Conservation (phyloP, 495 filamentous ascomycete genomes). For the Xylaria venustula region DNA sequence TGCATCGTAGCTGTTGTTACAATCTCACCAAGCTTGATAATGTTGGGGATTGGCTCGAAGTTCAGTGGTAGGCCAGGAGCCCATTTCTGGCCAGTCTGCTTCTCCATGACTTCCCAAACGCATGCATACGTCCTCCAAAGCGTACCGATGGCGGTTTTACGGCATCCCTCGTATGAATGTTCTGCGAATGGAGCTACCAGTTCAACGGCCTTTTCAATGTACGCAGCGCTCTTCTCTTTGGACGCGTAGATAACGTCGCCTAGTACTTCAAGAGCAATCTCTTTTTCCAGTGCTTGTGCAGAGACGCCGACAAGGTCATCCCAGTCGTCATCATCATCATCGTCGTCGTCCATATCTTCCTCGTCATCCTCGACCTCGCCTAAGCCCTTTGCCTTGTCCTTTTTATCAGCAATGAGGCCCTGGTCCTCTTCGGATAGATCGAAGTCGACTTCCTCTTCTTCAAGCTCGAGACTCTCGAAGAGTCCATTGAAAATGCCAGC, state of each 20-base stretch:
- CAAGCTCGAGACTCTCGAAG: slow-evolving; percentile 80
- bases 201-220: slow-evolving; percentile 88
- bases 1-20: slow-evolving; percentile 80
- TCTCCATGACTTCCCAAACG: slow-evolving; percentile 82
- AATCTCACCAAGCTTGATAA: slow-evolving; percentile 84
- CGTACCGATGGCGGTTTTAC: slow-evolving; percentile 85
- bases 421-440: slow-evolving; percentile 73
- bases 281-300: slow-evolving; percentile 90
- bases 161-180: slow-evolving; percentile 89
- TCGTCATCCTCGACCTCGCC: slow-evolving; percentile 60
- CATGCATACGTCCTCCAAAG: slow-evolving; percentile 92
- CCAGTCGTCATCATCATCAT: slow-evolving; percentile 78
- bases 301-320: slow-evolving; percentile 76
- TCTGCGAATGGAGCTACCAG: slow-evolving; percentile 74
- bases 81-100: slow-evolving; percentile 78
- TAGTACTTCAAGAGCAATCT: slow-evolving; percentile 92
- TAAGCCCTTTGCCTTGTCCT: slow-evolving; percentile 70
- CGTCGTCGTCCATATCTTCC: slow-evolving; percentile 55
- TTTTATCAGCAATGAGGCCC: slow-evolving; percentile 75
- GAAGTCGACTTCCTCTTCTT: slow-evolving; percentile 82
- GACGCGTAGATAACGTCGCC: slow-evolving; percentile 89
- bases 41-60: slow-evolving; percentile 68
- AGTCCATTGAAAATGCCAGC: slow-evolving; percentile 81
- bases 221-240: slow-evolving; percentile 53
- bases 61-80: slow-evolving; percentile 82